Base-by-base conservation (phyloP, 345 rosid genomes). In the Pugionium cornutum region DNA sequence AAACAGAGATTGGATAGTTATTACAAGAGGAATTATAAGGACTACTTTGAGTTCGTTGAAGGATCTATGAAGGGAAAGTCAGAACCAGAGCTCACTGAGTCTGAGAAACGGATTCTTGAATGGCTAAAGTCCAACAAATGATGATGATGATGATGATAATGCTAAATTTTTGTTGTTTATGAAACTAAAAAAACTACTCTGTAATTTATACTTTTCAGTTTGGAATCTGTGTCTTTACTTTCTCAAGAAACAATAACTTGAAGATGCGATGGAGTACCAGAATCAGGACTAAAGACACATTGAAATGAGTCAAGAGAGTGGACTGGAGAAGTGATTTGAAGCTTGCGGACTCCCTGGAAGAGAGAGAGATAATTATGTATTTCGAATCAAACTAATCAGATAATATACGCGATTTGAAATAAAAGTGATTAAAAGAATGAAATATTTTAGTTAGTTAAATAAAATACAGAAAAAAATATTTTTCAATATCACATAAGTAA, bases 11-110 rank as follows among this genome's bases (percentile, higher is more conserved):
- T 78, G 87, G 92, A 92, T 7, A 83, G 83, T 67, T 87, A 81
- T 74, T 85, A 87, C 91, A 87, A 86, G 83, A 72, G 96, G 47
- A 92, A 92, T 66, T 87, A 89, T 85, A 84, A 76, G 69, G 96
- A 89, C 72, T 92, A 92, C 77, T 92, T 92, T 70, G 87, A 85
- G 50, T 81, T 80, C 64, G 85, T 84, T 26, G 91, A 89, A 82
- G 98, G 96, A 33, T 68, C 81, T 9, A 25, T 85, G 60, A 75
- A 68, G 49, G 86, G 82, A 58, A 92, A 86, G 88, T 63, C 71
- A 5, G 87, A 81, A 57, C 62, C 83, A 44, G 83, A 89, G 58
- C 81, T 89, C 4, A 63, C 76, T 18, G 94, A 87, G 69, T 69
- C 96, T 4, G 97, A 88, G 70, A 88, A 86, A 79, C 81, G 80